A percentile compares a stretch with the other conserved stretches of the same genome.
Evolutionary conservation across 176 grass and related monocot genomes (phyloP).

Genomic region (Ensete glaucum): DNA sequence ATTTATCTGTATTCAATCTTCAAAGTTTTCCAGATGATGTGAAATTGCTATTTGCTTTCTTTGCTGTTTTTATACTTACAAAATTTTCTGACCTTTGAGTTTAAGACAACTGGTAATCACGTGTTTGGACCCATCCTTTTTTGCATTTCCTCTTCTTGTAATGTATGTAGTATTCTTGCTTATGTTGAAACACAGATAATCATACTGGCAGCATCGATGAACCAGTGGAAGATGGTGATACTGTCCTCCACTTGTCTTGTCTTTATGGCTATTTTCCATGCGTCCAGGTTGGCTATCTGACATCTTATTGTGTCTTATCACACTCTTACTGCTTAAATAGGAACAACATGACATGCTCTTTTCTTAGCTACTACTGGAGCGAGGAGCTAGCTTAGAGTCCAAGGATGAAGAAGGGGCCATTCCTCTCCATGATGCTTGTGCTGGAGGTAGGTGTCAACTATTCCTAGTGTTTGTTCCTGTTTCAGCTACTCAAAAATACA

Average conservation of each 20-base stretch:
- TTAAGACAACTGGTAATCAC: no score
- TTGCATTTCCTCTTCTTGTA: neutral
- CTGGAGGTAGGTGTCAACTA: slow-evolving; percentile 48
- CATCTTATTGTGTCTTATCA: slow-evolving; percentile 5
- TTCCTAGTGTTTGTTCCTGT: neutral
- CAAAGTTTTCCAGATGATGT: neutral
- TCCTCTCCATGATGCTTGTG: slow-evolving; percentile 95
- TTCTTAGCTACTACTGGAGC: slow-evolving; percentile 56
- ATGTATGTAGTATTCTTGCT: neutral
- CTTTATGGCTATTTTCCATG: slow-evolving; percentile 93
- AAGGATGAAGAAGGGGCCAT: slow-evolving; percentile 96
- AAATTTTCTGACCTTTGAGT: no score
- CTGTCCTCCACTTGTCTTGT: slow-evolving; percentile 82
- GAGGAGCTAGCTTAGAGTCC: slow-evolving; percentile 68
- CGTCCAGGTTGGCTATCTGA: slow-evolving; percentile 55
- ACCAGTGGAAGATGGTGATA: slow-evolving; percentile 98
- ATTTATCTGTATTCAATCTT: neutral
- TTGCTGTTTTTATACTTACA: neutral
- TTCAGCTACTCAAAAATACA: neutral
- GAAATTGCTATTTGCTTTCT: neutral
- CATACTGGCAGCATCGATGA: slow-evolving; percentile 68
- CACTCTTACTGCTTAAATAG: neutral
- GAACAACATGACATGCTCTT: slow-evolving; percentile 4
- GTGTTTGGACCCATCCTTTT: neutral
- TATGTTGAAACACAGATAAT: slow-evolving; percentile 41